Conservation (phyloP, 2,329 filamentous ascomycete species). For the Neodidymelliopsis sp. region DNA sequence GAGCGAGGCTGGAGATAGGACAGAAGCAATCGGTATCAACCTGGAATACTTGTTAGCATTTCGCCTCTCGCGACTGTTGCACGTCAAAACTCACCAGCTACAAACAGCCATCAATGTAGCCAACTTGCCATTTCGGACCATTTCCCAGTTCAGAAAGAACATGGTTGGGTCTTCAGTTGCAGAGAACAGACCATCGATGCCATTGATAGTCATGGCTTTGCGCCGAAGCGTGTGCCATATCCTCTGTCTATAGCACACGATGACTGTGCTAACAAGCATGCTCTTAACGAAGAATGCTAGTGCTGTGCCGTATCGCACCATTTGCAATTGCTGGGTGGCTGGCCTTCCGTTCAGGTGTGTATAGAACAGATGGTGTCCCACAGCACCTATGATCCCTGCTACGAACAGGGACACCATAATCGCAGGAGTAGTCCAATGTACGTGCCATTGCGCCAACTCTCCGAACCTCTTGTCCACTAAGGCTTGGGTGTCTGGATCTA, state of each 20-base stretch:
- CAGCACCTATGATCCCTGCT: constrained; percentile 40
- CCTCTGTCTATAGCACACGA: constrained; percentile 48
- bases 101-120: constrained; percentile 47
- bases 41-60: constrained; percentile 23
- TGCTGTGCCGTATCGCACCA: constrained; percentile 48
- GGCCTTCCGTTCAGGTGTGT: constrained; percentile 37
- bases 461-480: constrained; percentile 43
- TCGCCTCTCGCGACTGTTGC: not conserved
- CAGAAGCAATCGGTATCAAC: constrained; percentile 49
- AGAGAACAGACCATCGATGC: constrained; percentile 49
- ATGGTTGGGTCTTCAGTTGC: constrained; percentile 46
- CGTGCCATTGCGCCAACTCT: constrained; percentile 45
- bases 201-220: constrained; percentile 48
- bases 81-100: constrained; percentile 38
- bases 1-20: constrained; percentile 46
- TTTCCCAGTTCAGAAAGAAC: constrained; percentile 46
- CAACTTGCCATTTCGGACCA: constrained; percentile 46
- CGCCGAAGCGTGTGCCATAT: constrained; percentile 49
- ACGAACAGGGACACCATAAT: constrained; percentile 40
- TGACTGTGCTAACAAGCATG: constrained; percentile 43
- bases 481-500: constrained; percentile 43
- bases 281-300: constrained; percentile 50
- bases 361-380: constrained; percentile 49
- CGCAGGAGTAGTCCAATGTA: constrained; percentile 47
- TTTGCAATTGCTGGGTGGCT: constrained; percentile 42